Evolutionary conservation across 1,284 basidiomycete genomes (phyloP).

Genomic region (Apiotrichum porosum): DNA sequence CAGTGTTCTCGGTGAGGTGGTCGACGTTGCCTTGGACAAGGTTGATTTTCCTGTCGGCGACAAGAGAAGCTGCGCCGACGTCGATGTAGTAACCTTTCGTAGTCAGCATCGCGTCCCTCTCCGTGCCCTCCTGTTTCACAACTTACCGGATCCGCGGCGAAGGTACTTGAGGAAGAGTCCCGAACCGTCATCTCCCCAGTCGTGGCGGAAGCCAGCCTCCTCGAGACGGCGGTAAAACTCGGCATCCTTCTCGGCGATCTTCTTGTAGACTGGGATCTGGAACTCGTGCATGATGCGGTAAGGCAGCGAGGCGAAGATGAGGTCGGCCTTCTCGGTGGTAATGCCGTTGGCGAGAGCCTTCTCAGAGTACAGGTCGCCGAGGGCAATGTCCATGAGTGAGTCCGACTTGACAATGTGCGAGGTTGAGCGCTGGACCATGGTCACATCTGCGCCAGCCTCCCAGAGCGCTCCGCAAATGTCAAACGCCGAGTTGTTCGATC

Average conservation of each 20-base stretch:
- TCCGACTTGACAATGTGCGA: conserved; percentile 46
- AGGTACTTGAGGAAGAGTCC: conserved; percentile 20
- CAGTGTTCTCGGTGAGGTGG: conserved; percentile 15
- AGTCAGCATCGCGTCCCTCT: too few species aligned
- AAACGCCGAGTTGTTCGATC: conserved; percentile 19
- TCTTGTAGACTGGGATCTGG: conserved; percentile 53
- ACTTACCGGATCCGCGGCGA: conserved; percentile 9
- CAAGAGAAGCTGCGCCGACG: conserved; percentile 18
- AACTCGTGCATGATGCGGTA: conserved; percentile 52
- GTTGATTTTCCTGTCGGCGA: conserved; percentile 26
- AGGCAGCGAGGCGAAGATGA: conserved; percentile 49
- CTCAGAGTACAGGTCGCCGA: conserved; percentile 54
- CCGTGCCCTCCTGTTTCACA: too few species aligned
- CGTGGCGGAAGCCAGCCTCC: conserved; percentile 20
- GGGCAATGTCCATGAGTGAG: conserved; percentile 49
- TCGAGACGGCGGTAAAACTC: conserved; percentile 14
- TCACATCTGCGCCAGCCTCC: conserved; percentile 46
- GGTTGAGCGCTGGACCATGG: conserved; percentile 53
- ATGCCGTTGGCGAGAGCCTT: conserved; percentile 56
- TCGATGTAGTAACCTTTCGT: conserved; percentile 14
- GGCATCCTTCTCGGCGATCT: conserved; percentile 13
- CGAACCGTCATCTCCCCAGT: conserved; percentile 21
- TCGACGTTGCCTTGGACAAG: conserved; percentile 21
- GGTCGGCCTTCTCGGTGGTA: conserved; percentile 51
- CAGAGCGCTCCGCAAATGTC: conserved; percentile 26